Conservation (phyloP, 192 early-diverging fungal genomes). For the Coemansia guatemalensis region DNA sequence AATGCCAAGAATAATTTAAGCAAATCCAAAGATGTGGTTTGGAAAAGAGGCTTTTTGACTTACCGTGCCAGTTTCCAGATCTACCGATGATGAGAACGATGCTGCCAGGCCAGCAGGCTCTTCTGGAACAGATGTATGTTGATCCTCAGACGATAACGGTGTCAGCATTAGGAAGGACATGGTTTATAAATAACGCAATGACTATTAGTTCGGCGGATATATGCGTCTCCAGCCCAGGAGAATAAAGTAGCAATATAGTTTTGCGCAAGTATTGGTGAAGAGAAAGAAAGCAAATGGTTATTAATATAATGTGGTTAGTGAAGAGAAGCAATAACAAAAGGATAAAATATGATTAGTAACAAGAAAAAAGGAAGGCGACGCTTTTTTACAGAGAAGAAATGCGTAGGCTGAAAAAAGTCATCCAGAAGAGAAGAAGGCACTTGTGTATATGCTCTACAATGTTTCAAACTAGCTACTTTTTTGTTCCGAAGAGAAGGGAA, state of each 20-base stretch:
- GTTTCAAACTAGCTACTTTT: not conserved
- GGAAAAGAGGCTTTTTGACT: not conserved
- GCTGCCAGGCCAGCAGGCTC: not conserved
- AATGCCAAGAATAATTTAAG: not conserved
- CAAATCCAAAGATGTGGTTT: not conserved
- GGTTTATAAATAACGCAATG: not conserved
- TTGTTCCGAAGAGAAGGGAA: not conserved
- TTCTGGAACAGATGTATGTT: not conserved
- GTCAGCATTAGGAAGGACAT: not conserved
- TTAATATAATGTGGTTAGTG: not conserved
- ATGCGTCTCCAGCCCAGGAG: not conserved
- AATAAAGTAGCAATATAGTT: not conserved
- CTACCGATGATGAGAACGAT: not conserved
- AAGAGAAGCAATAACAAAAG: slow-evolving; percentile 1
- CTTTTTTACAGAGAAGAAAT: not conserved
- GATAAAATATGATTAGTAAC: not conserved
- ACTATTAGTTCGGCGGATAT: not conserved
- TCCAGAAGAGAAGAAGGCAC: not conserved
- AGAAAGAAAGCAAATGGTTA: not conserved
- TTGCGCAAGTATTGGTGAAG: not conserved
- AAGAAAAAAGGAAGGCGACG: not conserved
- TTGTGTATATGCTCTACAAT: not conserved
- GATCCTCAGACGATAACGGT: not conserved
- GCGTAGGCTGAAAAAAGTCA: not conserved
- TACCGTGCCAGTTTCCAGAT: not conserved